Base-by-base conservation (phyloP, 805 yeast species). In the Starmerella floricola region DNA sequence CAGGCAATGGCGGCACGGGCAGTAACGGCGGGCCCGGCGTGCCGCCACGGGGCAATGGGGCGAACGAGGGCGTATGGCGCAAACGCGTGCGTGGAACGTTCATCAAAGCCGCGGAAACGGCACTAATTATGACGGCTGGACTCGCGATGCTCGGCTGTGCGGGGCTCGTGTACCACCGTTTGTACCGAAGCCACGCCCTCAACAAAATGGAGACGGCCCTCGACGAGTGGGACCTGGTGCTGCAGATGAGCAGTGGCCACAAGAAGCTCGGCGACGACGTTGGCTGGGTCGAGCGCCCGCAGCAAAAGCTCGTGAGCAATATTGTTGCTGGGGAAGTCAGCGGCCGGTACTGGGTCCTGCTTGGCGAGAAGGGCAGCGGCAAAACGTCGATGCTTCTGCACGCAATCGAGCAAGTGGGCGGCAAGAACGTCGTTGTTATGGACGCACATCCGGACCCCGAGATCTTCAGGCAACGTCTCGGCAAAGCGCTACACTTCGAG, bases 371-470 rank as follows among this genome's bases (percentile, higher is more conserved):
- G 56, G 94, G 94, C 1, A 82, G 91, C 0, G 94, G 94, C 2
- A 82, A 82, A 56, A 77, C 86, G 1, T 77, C 88, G 1, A 69
- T 84, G 65, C 67, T 83, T 13, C 60, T 79, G 52, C 85, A 82
- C 49, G 71, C 85, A 2, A 73, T 83, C 66, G 70, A 74, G 45
- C 72, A 76, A 49, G 74, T 73, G 2, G 63, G 69, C 30, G 84
- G 87, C 0, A 59, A 62, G 38, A 73, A 78, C 52, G 82, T 84
- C 38, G 73, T 84, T 0, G 68, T 78, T 37, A 63, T 83, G 46
- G 93, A 83, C 55, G 91, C 91, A 1, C 91, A 82, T 53, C 78
- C 87, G 0, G 94, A 83, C 56, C 84, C 88, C 0, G 94, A 83
- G 56, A 75, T 83, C 37, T 78, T 83, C 56, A 66, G 94, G 45